Conservation (phyloP, 768 basidiomycete species). For the Antrodiella citrinella region DNA sequence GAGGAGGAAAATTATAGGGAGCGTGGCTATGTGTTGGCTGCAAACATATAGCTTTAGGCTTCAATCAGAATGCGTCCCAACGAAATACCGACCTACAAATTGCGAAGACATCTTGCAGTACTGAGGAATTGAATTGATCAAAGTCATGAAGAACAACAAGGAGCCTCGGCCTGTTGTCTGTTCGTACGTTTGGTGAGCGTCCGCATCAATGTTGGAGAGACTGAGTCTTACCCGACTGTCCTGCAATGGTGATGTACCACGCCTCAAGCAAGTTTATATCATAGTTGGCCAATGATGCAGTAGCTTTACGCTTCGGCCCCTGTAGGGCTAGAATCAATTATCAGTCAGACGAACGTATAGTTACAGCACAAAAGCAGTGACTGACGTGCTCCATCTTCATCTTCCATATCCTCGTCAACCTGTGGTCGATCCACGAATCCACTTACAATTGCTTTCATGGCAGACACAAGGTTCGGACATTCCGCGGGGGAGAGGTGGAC, state of each 20-base stretch:
- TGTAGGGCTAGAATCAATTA: constrained; percentile 13
- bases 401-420: constrained; percentile 6
- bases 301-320: constrained; percentile 33
- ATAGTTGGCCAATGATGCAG: constrained; percentile 46
- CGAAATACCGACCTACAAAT: constrained; percentile 50
- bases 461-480: constrained; percentile 39
- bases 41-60: background rate
- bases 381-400: background rate
- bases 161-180: constrained; percentile 29
- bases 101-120: constrained; percentile 63
- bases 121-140: constrained; percentile 54
- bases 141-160: constrained; percentile 65
- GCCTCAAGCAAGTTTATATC: constrained; percentile 53
- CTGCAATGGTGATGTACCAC: constrained; percentile 46
- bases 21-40: constrained; percentile 42
- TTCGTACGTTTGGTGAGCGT: background rate
- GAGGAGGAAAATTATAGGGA: constrained; percentile 62
- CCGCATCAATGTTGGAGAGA: background rate
- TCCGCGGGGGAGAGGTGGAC: constrained; percentile 53
- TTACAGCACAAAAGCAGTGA: constrained; percentile 14
- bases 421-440: constrained; percentile 39
- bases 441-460: constrained; percentile 48
- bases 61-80: too few relatives aligned
- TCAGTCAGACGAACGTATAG: background rate
- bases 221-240: constrained; percentile 20